These are phyloP conservation scores for Parmales sp. DNA, from an alignment of 108 stramenopile genomes.

Conservation along the genomic window DNA sequence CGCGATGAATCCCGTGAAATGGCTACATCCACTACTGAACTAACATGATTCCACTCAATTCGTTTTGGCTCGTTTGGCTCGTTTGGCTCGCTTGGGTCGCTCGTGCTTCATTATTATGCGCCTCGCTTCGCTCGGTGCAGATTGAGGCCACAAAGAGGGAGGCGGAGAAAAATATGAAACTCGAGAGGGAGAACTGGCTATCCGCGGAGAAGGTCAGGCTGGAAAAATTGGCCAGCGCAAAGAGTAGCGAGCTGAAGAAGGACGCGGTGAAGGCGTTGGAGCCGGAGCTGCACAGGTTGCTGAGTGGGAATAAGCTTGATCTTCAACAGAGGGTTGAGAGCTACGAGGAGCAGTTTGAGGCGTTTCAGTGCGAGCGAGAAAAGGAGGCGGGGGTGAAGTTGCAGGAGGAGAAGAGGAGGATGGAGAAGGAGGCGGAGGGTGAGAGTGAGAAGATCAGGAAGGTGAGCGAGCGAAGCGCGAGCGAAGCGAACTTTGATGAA, in stretches of 20 bases:
- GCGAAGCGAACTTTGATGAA: background rate
- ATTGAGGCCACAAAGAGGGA: background rate
- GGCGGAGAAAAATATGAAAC: background rate
- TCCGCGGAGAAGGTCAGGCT: background rate
- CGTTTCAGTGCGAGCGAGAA: background rate
- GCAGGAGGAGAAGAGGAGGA: background rate
- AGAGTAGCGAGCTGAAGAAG: constrained; percentile 6
- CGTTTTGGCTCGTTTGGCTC: background rate
- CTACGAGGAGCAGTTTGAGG: background rate
- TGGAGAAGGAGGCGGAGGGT: background rate
- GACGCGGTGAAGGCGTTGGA: constrained; percentile 12
- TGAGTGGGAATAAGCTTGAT: background rate
- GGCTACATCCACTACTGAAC: background rate
- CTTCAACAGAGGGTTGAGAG: background rate
- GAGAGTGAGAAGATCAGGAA: constrained; percentile 1
- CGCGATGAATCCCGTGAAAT: background rate
- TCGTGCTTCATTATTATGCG: background rate
- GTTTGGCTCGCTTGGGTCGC: too few relatives aligned
- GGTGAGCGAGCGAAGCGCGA: background rate
- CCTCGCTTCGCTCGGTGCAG: background rate
- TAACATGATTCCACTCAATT: background rate
- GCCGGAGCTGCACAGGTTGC: background rate
- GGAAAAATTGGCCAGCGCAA: background rate
- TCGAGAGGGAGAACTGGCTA: background rate
- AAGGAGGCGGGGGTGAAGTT: background rate